Evolutionary conservation across 129 eudicot genomes (phyloP).

Genomic region (Arctium lappa): DNA sequence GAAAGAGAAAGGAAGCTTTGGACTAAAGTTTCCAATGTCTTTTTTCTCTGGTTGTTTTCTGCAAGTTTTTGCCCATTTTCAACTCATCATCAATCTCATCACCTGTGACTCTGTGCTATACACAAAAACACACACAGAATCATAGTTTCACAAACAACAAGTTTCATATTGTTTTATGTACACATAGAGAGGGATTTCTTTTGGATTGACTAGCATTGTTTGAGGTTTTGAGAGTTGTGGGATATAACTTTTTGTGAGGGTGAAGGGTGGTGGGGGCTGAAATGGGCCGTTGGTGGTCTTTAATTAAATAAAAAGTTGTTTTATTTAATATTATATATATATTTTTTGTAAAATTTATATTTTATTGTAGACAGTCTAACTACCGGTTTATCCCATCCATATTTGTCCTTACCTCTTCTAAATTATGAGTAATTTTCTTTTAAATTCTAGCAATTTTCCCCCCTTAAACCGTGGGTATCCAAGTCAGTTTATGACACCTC

Average conservation of each 20-base stretch:
- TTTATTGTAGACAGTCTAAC: conserved; percentile 25
- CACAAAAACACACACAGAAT: background rate
- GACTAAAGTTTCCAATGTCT: conserved; percentile 26
- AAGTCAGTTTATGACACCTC: too few relatives aligned
- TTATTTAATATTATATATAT: background rate
- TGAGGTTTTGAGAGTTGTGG: conserved; percentile 1
- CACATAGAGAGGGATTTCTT: background rate
- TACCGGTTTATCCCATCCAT: conserved; percentile 24
- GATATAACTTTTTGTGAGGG: conserved; percentile 23
- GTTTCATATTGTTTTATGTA: conserved; percentile 10
- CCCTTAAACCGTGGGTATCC: too few relatives aligned
- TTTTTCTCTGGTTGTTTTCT: conserved; percentile 20
- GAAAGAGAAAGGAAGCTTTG: conserved; percentile 35
- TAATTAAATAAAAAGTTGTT: background rate
- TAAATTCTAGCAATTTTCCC: background rate
- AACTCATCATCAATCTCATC: conserved; percentile 15
- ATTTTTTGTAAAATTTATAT: background rate
- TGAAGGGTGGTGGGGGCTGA: conserved; percentile 29
- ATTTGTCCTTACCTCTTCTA: conserved; percentile 14
- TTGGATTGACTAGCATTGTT: conserved; percentile 11
- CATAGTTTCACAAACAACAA: background rate
- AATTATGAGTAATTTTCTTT: background rate
- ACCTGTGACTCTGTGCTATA: conserved; percentile 14
- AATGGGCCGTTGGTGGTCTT: conserved; percentile 26
- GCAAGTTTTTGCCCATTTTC: conserved; percentile 10